A percentile compares a stretch with the other conserved stretches of the same genome.
These are phyloP conservation scores for Hevea brasiliensis DNA, from an alignment of 345 rosid genomes.

Conservation along the genomic window DNA sequence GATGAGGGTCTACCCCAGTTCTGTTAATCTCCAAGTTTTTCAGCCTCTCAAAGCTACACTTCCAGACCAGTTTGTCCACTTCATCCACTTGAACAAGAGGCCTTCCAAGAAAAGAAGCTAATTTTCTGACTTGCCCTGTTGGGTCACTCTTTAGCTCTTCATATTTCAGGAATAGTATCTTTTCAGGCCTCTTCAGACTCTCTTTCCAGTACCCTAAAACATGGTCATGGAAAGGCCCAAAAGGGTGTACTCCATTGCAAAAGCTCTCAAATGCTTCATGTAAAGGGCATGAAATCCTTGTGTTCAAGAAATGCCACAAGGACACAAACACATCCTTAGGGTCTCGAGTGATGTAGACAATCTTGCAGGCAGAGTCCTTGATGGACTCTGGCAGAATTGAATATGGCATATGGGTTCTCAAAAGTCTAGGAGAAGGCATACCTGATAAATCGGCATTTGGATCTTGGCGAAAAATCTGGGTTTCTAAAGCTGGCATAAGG, in stretches of 20 bases:
- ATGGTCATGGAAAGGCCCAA: conserved; percentile 39
- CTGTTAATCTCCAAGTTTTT: conserved; percentile 42
- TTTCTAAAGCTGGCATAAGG: background rate
- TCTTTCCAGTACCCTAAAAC: conserved; percentile 36
- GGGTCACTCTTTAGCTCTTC: conserved; percentile 33
- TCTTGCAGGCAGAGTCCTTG: background rate
- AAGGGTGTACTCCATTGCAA: conserved; percentile 27
- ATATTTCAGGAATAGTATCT: conserved; percentile 37
- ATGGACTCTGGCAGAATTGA: background rate
- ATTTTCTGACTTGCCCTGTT: background rate
- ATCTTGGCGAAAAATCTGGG: background rate
- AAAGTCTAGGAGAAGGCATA: conserved; percentile 8
- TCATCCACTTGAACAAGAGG: conserved; percentile 25
- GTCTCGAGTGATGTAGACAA: background rate
- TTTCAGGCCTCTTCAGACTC: conserved; percentile 21
- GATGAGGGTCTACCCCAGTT: conserved; percentile 28
- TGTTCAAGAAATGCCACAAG: conserved; percentile 6
- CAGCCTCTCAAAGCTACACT: conserved; percentile 45
- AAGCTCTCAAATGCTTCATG: conserved; percentile 33
- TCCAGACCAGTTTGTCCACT: conserved; percentile 29
- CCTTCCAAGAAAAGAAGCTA: conserved; percentile 27
- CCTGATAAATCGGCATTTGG: background rate
- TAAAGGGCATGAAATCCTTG: background rate
- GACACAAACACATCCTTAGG: conserved; percentile 3
- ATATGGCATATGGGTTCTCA: background rate